phyloP scores from a whole-genome alignment of 2,329 filamentous ascomycete species.

The Didymella keratinophila region DNA sequence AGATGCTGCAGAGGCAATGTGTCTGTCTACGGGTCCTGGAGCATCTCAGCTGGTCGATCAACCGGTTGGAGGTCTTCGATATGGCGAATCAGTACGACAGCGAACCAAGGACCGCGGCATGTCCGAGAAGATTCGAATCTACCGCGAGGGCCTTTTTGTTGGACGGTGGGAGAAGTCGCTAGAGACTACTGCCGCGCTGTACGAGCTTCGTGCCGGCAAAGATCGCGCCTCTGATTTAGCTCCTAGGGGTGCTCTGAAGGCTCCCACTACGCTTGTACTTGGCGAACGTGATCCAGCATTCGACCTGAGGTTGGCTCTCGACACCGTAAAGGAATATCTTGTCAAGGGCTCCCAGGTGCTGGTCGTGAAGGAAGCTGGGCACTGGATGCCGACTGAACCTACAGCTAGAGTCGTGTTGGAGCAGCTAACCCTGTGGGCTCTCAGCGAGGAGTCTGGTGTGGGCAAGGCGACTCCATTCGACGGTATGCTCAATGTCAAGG shows the following conservation, averaged over 20 bases:
- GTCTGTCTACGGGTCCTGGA: conserved; percentile 61
- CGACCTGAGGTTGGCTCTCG: conserved; percentile 57
- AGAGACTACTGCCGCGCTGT: conserved; percentile 58
- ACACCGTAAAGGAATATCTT: conserved; percentile 63
- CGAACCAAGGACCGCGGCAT: conserved; percentile 56
- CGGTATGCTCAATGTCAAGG: conserved; percentile 30
- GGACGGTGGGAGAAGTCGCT: conserved; percentile 61
- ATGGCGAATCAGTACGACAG: conserved; percentile 51
- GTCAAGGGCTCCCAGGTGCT: conserved; percentile 59
- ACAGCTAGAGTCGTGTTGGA: conserved; percentile 54
- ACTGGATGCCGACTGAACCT: conserved; percentile 61
- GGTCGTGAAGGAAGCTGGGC: conserved; percentile 58
- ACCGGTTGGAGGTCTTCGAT: conserved; percentile 22
- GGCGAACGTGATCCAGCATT: conserved; percentile 62
- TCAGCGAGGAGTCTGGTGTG: conserved; percentile 31
- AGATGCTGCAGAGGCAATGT: conserved; percentile 57
- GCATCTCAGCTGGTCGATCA: conserved; percentile 51
- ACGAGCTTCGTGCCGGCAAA: conserved; percentile 48
- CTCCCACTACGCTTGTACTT: conserved; percentile 62
- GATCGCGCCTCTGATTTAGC: conserved; percentile 31
- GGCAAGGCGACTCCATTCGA: conserved; percentile 33
- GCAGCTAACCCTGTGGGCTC: conserved; percentile 47
- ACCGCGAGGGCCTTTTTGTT: conserved; percentile 59
- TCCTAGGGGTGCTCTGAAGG: conserved; percentile 58
- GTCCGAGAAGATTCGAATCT: conserved; percentile 61